Base-by-base conservation (phyloP, 2,329 filamentous ascomycete genomes). In the Thielaviopsis ethacetica region DNA sequence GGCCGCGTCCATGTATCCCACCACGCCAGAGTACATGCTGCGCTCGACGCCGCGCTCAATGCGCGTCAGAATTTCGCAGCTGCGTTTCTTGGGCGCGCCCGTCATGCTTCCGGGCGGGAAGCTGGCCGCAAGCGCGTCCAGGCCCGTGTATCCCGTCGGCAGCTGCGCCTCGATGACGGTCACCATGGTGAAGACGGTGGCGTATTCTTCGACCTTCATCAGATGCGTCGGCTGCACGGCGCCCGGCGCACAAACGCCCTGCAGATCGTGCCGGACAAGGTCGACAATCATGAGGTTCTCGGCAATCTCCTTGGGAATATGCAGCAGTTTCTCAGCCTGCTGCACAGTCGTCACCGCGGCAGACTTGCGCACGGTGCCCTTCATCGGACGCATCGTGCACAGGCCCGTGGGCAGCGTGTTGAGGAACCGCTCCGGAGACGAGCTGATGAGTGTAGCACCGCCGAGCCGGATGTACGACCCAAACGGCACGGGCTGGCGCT, bases 271-370 rank as follows among this genome's bases (percentile, higher is more conserved):
- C 0, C 91, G 81, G n/a, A 96, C 93, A 0, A 97, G 76, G 69
- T 97, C 91, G 2, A 95, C 91, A 65, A 97, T 96, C 93, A 97
- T 97, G 24, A 97, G 78, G 67, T 97, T 97, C 73, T 97, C 91
- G 0, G 91, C 91, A 65, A 88, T 84, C 70, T 97, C 93, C 69
- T 97, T 97, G 22, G 87, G 85, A 0, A 88, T 79, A 60, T 85
- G 81, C 15, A 96, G 79, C 47, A 94, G 80, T 27, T 74, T 72
- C 62, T 84, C 82, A 0, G 91, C 91, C 65, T 86, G 79, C 5
- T 77, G 79, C n/a, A 86, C 75, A 0, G 85, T 93, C 44, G 85
- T 68, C 0, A 78, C 82, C 1, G 75, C 75, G 0, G 76, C 73
- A 0, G 79, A 80, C 65, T 95, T 95, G 65, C 84, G 84, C n/a